These are phyloP conservation scores for Cryptococcus deneoformans DNA, from an alignment of 1,284 basidiomycete genomes.

Conservation along the genomic window DNA sequence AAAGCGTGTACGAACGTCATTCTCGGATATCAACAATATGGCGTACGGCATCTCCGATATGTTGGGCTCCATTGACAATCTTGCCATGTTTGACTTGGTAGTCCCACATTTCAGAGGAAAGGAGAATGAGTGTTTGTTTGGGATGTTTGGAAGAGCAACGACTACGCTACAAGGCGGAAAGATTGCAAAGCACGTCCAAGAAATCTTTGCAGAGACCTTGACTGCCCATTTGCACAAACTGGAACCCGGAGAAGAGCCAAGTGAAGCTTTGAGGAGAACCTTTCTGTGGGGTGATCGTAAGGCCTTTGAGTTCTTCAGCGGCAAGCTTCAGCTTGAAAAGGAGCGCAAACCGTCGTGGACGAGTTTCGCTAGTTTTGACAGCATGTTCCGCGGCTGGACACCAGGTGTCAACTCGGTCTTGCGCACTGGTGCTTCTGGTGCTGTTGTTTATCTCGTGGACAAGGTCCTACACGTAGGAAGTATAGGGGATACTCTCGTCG, in stretches of 20 bases:
- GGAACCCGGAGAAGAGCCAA: constrained; percentile 57
- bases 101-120: constrained; percentile 79
- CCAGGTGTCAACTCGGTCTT: constrained; percentile 50
- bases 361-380: constrained; percentile 46
- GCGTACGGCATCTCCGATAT: constrained; percentile 96
- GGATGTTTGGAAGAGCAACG: constrained; percentile 83
- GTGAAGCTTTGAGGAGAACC: constrained; percentile 76
- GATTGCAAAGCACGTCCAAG: constrained; percentile 70
- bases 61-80: constrained; percentile 68
- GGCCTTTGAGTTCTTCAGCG: constrained; percentile 61
- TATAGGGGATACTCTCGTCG: constrained; percentile 83
- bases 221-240: constrained; percentile 59
- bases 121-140: constrained; percentile 86
- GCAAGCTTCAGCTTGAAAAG: constrained; percentile 7
- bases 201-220: constrained; percentile 68
- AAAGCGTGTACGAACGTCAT: constrained; percentile 86
- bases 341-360: constrained; percentile 67
- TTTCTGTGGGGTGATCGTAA: constrained; percentile 82
- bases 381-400: constrained; percentile 39
- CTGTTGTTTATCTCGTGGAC: constrained; percentile 80
- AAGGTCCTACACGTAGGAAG: constrained; percentile 88
- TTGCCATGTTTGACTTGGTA: constrained; percentile 91
- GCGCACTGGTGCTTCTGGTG: constrained; percentile 77
- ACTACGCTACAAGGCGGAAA: constrained; percentile 55
- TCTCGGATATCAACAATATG: constrained; percentile 88